A percentile compares a stretch with the other conserved stretches of the same genome.
These are phyloP conservation scores for Paraconiothyrium brasiliense DNA, from an alignment of 2,329 filamentous ascomycete species.

Conservation along the genomic window DNA sequence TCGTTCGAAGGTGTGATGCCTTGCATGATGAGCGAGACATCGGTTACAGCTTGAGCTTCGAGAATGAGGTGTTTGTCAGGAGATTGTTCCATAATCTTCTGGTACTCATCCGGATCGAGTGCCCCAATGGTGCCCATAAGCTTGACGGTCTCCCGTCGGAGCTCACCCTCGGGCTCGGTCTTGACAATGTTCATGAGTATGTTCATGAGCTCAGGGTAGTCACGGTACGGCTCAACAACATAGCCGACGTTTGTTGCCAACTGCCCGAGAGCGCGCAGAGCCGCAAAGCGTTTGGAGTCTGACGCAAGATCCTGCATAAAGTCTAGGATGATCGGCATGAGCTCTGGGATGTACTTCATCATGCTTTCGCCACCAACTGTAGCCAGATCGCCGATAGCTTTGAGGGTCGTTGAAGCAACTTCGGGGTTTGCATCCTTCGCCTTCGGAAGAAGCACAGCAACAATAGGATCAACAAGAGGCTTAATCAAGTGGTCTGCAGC, in stretches of 20 bases:
- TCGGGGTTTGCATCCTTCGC: slow-evolving; percentile 84
- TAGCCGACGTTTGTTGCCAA: slow-evolving; percentile 96
- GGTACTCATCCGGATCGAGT: slow-evolving; percentile 94
- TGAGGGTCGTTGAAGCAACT: slow-evolving; percentile 93
- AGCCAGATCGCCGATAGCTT: slow-evolving; percentile 92
- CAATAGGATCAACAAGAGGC: slow-evolving; percentile 96
- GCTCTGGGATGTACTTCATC: slow-evolving; percentile 85
- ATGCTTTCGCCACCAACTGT: slow-evolving; percentile 95
- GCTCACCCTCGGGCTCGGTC: slow-evolving; percentile 83
- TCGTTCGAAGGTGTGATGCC: slow-evolving; percentile 96
- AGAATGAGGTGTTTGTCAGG: slow-evolving; percentile 80
- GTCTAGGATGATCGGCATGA: slow-evolving; percentile 96
- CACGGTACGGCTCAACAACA: slow-evolving; percentile 93
- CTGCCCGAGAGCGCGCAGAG: slow-evolving; percentile 88
- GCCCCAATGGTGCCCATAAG: slow-evolving; percentile 95
- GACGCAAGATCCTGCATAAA: slow-evolving; percentile 95
- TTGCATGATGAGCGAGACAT: slow-evolving; percentile 98
- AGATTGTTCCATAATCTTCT: slow-evolving; percentile 88
- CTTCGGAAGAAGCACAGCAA: slow-evolving; percentile 92
- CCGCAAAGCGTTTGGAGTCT: slow-evolving; percentile 87
- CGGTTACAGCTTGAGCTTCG: slow-evolving; percentile 77
- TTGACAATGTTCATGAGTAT: slow-evolving; percentile 94
- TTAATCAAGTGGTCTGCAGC: slow-evolving; percentile 94
- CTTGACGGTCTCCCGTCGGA: slow-evolving; percentile 95
- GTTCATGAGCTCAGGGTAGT: slow-evolving; percentile 92